Percentiles rank a stretch among this genome's conserved stretches.
Evolutionary conservation across 2,329 filamentous ascomycete genomes (phyloP).

Genomic region (Alternaria incomplexa): DNA sequence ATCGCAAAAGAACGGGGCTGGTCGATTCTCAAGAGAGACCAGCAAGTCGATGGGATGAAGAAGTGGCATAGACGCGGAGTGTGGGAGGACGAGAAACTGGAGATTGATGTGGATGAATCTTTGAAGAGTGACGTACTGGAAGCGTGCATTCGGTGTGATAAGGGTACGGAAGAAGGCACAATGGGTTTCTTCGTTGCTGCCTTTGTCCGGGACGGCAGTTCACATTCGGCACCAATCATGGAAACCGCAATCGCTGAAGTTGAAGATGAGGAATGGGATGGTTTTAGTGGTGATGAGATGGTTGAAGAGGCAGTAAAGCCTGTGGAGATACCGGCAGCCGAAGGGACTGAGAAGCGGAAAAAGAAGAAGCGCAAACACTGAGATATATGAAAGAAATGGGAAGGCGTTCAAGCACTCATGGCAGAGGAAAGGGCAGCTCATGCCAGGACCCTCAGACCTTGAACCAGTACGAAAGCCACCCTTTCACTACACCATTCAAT

Average conservation of each 20-base stretch:
- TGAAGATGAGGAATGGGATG: conserved; percentile 52
- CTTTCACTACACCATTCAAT: background rate
- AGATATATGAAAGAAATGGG: background rate
- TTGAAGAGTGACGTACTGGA: conserved; percentile 60
- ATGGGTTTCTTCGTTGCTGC: conserved; percentile 97
- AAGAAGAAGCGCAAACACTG: conserved; percentile 30
- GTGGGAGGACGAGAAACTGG: conserved; percentile 49
- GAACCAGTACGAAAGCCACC: background rate
- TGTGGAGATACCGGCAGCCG: background rate
- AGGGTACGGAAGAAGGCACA: conserved; percentile 79
- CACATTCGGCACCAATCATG: background rate
- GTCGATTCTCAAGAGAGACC: conserved; percentile 72
- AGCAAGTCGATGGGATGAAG: conserved; percentile 78
- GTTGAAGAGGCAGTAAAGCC: conserved; percentile 1
- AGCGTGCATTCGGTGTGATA: conserved; percentile 80
- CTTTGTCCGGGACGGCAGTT: conserved; percentile 68
- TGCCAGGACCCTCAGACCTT: background rate
- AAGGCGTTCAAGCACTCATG: background rate
- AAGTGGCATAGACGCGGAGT: conserved; percentile 71
- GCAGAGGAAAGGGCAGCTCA: background rate
- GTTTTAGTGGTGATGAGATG: conserved; percentile 49
- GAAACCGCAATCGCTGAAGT: conserved; percentile 20
- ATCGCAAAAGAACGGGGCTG: conserved; percentile 73
- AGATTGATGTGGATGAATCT: conserved; percentile 50
- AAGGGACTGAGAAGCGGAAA: conserved; percentile 13